Base-by-base conservation (phyloP, 345 rosid genomes). In the Gossypium bickii region DNA sequence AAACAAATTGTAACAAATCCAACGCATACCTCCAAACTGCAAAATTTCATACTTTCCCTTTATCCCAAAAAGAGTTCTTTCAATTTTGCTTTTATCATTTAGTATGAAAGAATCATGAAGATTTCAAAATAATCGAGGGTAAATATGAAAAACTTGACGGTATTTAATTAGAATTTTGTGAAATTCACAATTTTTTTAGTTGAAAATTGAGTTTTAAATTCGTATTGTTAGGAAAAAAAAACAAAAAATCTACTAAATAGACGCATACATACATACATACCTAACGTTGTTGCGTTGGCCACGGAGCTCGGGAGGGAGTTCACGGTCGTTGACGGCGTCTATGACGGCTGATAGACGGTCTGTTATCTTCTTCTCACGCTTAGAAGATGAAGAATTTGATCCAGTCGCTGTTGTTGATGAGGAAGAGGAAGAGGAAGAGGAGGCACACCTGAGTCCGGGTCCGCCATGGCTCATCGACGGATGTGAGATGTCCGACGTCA, bases 271-370 rank as follows among this genome's bases (percentile, higher is more conserved):
- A 73, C 52, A 22, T 24, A 51, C 67, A 17, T 15, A 94, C 97
- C 95, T 86, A 73, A 92, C 87, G 74, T 83, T 63, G 78, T 87
- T 86, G 70, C 93, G 92, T 16, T 83, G 90, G 48, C 98, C 98
- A 38, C 97, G 97, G 78, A 94, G 89, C 76, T 92, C 97, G 3
- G 97, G 92, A 6, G 97, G 97, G 41, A 94, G 97, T 79, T 92
- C 90, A 45, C 92, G 89, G 78, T 92, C 95, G 57, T 94, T 88
- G 61, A 87, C 88, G 74, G 90, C 90, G 75, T 89, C 95, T 34
- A 89, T 86, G 57, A 84, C 91, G 11, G 86, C 69, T 1, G 97
- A 92, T 5, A 90, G 79, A 49, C 97, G 93, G 20, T 91, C 92
- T 1, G 81, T 74, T 2, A 64, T 77, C 80, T 88, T 92, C 82